phyloP scores from a whole-genome alignment of 768 basidiomycete species.

The Calocybe cyanea region DNA sequence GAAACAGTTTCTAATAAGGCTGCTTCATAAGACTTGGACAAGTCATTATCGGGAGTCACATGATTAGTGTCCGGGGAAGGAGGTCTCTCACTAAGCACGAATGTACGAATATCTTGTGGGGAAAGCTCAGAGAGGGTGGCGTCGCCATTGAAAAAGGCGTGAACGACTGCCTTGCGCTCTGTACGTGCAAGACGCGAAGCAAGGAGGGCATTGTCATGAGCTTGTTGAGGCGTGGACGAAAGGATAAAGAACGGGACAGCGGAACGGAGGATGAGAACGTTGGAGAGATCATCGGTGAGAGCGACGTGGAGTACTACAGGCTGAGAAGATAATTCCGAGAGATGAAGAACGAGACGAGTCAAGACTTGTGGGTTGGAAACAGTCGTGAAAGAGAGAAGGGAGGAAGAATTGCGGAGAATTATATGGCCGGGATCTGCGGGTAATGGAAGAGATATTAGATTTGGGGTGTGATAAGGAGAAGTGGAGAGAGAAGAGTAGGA shows the following conservation, averaged over 20 bases:
- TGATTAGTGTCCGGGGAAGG: slow-evolving; percentile 29
- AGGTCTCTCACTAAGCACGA: slow-evolving; percentile 49
- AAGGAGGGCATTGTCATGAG: slow-evolving; percentile 87
- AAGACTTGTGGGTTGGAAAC: slow-evolving; percentile 46
- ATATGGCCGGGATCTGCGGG: slow-evolving; percentile 64
- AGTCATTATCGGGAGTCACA: slow-evolving; percentile 16
- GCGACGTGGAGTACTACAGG: slow-evolving; percentile 75
- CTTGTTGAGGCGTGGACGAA: slow-evolving; percentile 72
- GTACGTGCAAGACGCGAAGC: slow-evolving; percentile 74
- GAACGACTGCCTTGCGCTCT: slow-evolving; percentile 76
- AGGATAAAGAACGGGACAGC: slow-evolving; percentile 79
- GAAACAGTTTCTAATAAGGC: slow-evolving; percentile 63
- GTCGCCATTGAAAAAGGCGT: slow-evolving; percentile 58
- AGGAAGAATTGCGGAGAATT: slow-evolving; percentile 44
- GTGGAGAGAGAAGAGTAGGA: slow-evolving; percentile 33
- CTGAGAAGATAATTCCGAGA: slow-evolving; percentile 60
- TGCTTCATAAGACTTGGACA: slow-evolving; percentile 63
- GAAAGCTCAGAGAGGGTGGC: slow-evolving; percentile 46
- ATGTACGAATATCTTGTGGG: slow-evolving; percentile 56
- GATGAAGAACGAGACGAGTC: slow-evolving; percentile 60
- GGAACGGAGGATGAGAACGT: slow-evolving; percentile 73
- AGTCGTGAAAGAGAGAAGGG: slow-evolving; percentile 61
- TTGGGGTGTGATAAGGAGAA: slow-evolving; percentile 35
- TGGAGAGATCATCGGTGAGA: slow-evolving; percentile 61
- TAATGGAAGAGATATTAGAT: slow-evolving; percentile 47